Conservation (phyloP, 495 filamentous ascomycete species). For the Halenospora varia region DNA sequence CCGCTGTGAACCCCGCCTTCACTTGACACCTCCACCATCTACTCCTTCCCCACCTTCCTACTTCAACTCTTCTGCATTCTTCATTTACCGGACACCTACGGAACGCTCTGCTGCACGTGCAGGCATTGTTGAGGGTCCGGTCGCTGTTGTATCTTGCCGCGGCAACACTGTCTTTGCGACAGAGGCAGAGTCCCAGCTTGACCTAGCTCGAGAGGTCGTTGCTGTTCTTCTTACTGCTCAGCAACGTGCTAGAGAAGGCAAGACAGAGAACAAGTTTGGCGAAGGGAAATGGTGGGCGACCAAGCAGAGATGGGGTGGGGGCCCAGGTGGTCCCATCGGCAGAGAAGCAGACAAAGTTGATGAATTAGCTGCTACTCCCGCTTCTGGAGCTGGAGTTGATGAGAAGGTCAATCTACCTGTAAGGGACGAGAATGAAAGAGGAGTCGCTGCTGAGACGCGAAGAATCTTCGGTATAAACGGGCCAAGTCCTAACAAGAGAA, state of each 20-base stretch:
- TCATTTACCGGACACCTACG: conserved; percentile 62
- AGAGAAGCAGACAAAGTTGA: conserved; percentile 34
- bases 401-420: not conserved
- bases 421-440: not conserved
- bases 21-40: conserved; percentile 48
- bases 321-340: conserved; percentile 58
- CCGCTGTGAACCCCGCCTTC: conserved; percentile 57
- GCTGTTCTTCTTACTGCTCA: conserved; percentile 75
- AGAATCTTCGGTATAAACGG: conserved; percentile 15
- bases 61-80: conserved; percentile 47
- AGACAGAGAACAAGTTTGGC: conserved; percentile 59
- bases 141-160: conserved; percentile 56
- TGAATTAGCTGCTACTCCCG: conserved; percentile 6
- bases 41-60: conserved; percentile 37
- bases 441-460: conserved; percentile 22
- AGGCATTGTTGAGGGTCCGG: conserved; percentile 75
- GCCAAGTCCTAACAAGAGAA: conserved; percentile 16
- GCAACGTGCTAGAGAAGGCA: conserved; percentile 72
- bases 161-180: conserved; percentile 45
- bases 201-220: conserved; percentile 70
- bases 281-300: conserved; percentile 80
- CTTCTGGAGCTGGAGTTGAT: conserved; percentile 2
- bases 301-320: conserved; percentile 71
- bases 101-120: conserved; percentile 66
- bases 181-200: conserved; percentile 51